Evolutionary conservation across 768 basidiomycete species (phyloP).

Genomic region (Hypholoma sublateritium): DNA sequence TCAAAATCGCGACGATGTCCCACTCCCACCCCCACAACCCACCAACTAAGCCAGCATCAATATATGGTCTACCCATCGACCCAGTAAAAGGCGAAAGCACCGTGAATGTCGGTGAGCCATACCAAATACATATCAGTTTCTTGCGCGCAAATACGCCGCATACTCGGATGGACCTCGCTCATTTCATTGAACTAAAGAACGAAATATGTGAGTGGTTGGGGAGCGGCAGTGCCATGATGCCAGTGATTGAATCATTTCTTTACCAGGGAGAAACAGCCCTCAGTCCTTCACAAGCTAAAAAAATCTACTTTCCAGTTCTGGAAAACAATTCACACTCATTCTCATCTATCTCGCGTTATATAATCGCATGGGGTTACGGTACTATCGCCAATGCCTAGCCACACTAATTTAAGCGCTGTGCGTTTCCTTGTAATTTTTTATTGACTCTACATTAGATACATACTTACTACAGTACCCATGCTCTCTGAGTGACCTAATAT

Average conservation of each 20-base stretch:
- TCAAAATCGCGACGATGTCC: constrained; percentile 17
- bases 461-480: too few species aligned
- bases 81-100: constrained; percentile 16
- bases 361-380: too few species aligned
- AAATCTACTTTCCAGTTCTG: neutral
- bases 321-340: neutral
- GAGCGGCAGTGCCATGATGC: neutral
- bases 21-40: constrained; percentile 16
- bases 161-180: constrained; percentile 1
- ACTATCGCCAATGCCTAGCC: too few species aligned
- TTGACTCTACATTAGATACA: neutral
- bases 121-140: constrained; percentile 8
- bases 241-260: neutral
- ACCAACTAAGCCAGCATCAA: constrained; percentile 11
- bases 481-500: neutral
- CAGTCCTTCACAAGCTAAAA: neutral
- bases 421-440: neutral
- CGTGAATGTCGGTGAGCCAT: constrained; percentile 11
- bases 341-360: neutral
- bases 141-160: constrained; percentile 10
- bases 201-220: constrained; percentile 11
- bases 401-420: neutral
- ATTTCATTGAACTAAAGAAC: constrained; percentile 5
- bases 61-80: constrained; percentile 14
- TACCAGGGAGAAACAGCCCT: neutral